These are phyloP conservation scores for Gossypium gossypioides DNA, from an alignment of 441 rosid species.

Conservation along the genomic window DNA sequence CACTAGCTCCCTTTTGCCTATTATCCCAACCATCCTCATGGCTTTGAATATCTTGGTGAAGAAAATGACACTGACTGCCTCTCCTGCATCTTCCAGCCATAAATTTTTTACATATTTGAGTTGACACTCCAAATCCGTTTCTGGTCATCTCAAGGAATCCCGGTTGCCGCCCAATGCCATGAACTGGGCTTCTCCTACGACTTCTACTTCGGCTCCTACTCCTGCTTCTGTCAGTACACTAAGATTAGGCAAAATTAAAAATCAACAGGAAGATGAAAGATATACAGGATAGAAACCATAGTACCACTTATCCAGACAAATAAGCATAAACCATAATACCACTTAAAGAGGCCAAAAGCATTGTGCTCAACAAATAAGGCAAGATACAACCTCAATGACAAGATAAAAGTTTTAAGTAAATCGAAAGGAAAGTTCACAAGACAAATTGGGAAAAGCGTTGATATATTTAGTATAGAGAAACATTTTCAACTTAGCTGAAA, in stretches of 20 bases:
- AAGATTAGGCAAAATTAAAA: background rate
- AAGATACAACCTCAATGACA: background rate
- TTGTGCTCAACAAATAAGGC: background rate
- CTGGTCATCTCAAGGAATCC: slow-evolving; percentile 50
- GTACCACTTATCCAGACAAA: background rate
- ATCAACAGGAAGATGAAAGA: background rate
- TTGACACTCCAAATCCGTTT: slow-evolving; percentile 43
- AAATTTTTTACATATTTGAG: slow-evolving; percentile 56
- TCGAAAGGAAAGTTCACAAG: background rate
- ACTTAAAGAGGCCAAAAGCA: background rate
- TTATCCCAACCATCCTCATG: slow-evolving; percentile 50
- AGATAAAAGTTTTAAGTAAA: background rate
- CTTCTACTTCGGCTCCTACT: slow-evolving; percentile 46
- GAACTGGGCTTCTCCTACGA: slow-evolving; percentile 60
- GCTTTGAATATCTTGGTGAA: slow-evolving; percentile 37
- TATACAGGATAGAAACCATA: background rate
- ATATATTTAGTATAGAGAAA: background rate
- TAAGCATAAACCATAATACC: no score
- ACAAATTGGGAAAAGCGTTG: background rate
- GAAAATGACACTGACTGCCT: slow-evolving; percentile 48
- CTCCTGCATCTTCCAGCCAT: slow-evolving; percentile 70
- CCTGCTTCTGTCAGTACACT: slow-evolving; percentile 31
- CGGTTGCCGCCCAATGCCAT: slow-evolving; percentile 53
- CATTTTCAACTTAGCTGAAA: background rate
- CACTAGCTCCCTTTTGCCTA: slow-evolving; percentile 39